These are phyloP conservation scores for California macrophylla DNA, from an alignment of 441 rosid species.

Conservation along the genomic window DNA sequence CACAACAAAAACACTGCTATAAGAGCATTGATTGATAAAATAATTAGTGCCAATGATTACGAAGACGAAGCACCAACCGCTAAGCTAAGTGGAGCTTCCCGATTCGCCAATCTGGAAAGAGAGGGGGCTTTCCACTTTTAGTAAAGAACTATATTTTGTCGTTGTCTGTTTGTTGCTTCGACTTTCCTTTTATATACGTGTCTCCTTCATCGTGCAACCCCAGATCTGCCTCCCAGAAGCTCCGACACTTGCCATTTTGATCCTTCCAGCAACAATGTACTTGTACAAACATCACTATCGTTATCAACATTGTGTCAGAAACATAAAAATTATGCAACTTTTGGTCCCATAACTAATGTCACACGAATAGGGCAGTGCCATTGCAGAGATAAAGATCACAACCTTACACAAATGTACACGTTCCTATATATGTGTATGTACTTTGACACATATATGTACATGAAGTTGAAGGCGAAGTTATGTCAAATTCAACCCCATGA, in stretches of 20 bases:
- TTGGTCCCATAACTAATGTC: neutral
- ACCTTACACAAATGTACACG: neutral
- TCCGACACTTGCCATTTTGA: neutral
- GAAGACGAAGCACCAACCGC: neutral
- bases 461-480: neutral
- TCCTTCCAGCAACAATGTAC: neutral
- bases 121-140: neutral
- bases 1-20: neutral
- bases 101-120: neutral
- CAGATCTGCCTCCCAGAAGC: neutral
- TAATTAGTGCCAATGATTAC: neutral
- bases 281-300: neutral
- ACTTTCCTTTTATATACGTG: slow-evolving; percentile 6
- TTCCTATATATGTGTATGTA: neutral
- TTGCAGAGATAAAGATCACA: neutral
- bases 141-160: neutral
- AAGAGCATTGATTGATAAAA: neutral
- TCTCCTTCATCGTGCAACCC: neutral
- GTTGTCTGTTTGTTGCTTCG: neutral
- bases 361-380: neutral
- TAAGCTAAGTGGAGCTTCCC: slow-evolving; percentile 2
- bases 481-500: neutral
- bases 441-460: neutral
- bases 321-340: neutral
- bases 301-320: neutral